Evolutionary conservation across 805 yeast species (phyloP).

Genomic region (Candida silvicultrix): DNA sequence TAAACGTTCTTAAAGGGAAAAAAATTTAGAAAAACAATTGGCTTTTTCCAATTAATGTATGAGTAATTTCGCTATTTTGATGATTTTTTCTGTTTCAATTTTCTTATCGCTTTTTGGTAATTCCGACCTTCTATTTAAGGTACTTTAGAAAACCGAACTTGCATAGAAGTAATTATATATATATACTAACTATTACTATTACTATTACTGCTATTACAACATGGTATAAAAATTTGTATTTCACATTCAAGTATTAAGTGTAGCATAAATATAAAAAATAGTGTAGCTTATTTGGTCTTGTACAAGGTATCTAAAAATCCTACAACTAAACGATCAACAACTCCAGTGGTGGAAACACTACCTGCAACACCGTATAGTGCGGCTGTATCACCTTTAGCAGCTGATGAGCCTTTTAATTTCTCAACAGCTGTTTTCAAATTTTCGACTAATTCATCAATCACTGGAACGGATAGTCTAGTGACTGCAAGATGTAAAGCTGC

Average conservation of each 20-base stretch:
- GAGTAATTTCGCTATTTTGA: too few relatives aligned
- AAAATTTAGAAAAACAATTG: too few relatives aligned
- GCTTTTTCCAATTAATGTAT: too few relatives aligned
- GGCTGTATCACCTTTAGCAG: constrained; percentile 57
- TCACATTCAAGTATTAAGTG: neutral
- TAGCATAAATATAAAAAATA: too few relatives aligned
- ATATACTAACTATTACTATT: too few relatives aligned
- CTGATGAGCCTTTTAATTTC: constrained; percentile 17
- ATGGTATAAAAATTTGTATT: too few relatives aligned
- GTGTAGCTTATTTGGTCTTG: constrained; percentile 30
- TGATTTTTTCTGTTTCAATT: neutral
- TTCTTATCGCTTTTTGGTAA: neutral
- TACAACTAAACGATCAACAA: constrained; percentile 72
- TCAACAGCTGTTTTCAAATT: constrained; percentile 30
- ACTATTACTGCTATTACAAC: too few relatives aligned
- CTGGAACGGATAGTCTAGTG: constrained; percentile 61
- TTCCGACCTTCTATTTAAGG: neutral
- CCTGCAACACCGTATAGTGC: constrained; percentile 96
- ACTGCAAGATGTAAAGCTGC: constrained; percentile 88
- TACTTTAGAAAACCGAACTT: too few relatives aligned
- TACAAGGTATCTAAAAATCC: constrained; percentile 81
- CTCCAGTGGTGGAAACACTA: constrained; percentile 73
- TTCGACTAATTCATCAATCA: constrained; percentile 52
- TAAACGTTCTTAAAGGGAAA: too few relatives aligned
- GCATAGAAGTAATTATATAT: neutral